A percentile compares a stretch with the other conserved stretches of the same genome.
phyloP scores from a whole-genome alignment of 306 rosid genomes.

The Citrullus colocynthis region DNA sequence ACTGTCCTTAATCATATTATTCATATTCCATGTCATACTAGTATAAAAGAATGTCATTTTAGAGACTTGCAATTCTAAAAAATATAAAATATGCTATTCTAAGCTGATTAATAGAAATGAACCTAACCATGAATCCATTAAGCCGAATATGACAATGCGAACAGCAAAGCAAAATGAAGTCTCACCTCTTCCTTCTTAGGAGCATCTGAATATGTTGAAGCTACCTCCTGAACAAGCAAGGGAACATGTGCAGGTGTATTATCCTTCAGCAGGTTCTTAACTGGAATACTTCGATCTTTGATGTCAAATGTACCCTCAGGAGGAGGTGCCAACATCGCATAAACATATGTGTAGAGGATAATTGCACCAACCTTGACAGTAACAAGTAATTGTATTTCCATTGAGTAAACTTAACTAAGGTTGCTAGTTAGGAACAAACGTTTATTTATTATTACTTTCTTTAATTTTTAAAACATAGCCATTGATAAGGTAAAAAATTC shows the following conservation, averaged over 20 bases:
- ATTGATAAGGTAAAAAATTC: not conserved
- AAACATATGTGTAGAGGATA: slow-evolving; percentile 86
- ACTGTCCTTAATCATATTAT: not conserved
- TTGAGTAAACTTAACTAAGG: not conserved
- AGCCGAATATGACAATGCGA: not conserved
- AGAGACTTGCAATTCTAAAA: not conserved
- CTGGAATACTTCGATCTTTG: slow-evolving; percentile 36
- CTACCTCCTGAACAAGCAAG: slow-evolving; percentile 35
- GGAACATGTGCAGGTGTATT: slow-evolving; percentile 44
- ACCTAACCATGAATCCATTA: not conserved
- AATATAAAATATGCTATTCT: not conserved
- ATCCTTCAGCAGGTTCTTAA: slow-evolving; percentile 25
- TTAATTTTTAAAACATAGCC: not conserved
- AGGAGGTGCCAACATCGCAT: slow-evolving; percentile 87
- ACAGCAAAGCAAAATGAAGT: not conserved
- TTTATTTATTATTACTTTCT: not conserved
- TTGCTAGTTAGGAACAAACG: not conserved
- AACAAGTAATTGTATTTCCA: slow-evolving; percentile 1
- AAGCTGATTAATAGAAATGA: not conserved
- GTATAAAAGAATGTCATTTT: not conserved
- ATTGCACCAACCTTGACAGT: slow-evolving; percentile 87
- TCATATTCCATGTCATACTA: not conserved
- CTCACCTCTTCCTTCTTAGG: slow-evolving; percentile 39
- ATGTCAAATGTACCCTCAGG: slow-evolving; percentile 81
- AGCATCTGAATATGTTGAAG: slow-evolving; percentile 18